Conservation (phyloP, 164 flowering plant genomes). For the grape (Vitis vinifera) region DNA sequence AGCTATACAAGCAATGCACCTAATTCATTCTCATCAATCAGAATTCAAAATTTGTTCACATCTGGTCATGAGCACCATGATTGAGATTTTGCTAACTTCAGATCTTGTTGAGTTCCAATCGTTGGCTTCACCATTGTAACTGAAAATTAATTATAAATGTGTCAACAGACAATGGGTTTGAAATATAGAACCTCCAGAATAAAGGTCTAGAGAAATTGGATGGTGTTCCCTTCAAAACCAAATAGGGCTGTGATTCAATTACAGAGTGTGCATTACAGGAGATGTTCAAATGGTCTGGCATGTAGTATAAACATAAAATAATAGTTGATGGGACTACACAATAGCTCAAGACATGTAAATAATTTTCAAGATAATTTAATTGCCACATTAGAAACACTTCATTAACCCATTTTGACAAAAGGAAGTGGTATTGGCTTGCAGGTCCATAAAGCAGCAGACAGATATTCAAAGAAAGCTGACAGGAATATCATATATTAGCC, state of each 20-base stretch:
- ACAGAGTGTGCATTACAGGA: neutral
- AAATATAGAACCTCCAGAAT: neutral
- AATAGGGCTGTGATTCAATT: neutral
- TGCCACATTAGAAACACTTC: neutral
- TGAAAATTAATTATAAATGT: conserved; percentile 14
- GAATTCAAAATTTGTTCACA: conserved; percentile 72
- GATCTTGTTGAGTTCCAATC: conserved; percentile 63
- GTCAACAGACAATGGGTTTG: neutral
- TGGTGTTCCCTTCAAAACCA: neutral
- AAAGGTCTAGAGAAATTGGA: neutral
- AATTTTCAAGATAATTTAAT: neutral
- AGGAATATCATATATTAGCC: neutral
- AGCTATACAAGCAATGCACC: conserved; percentile 38
- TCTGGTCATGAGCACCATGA: conserved; percentile 63
- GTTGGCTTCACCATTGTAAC: conserved; percentile 36
- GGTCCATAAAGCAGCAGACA: neutral
- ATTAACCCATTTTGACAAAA: neutral
- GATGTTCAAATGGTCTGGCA: neutral
- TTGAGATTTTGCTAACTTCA: conserved; percentile 75
- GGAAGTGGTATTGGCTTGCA: neutral
- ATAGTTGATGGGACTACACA: neutral
- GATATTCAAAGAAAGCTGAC: neutral
- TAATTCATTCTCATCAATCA: conserved; percentile 67
- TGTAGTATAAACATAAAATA: neutral
- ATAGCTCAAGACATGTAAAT: neutral